Conservation (phyloP, 129 eudicot genomes). For the Sambucus nigra region DNA sequence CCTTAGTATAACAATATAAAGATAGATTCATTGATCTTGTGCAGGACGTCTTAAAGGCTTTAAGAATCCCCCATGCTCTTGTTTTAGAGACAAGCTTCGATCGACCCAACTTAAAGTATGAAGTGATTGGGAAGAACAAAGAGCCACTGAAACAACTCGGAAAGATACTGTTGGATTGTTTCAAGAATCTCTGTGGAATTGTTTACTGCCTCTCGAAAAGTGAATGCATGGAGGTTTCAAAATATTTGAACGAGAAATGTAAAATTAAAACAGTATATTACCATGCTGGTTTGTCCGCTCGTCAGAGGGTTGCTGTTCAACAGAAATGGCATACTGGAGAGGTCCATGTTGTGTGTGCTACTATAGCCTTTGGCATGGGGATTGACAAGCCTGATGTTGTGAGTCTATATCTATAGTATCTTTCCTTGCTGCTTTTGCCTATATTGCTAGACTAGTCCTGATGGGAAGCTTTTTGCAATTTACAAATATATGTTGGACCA, state of each 20-base stretch:
- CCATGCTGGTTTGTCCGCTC: slow-evolving; percentile 96
- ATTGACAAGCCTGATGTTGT: slow-evolving; percentile 99
- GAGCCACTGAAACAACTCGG: slow-evolving; percentile 88
- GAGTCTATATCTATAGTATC: slow-evolving; percentile 23
- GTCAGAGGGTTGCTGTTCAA: slow-evolving; percentile 78
- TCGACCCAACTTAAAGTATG: slow-evolving; percentile 86
- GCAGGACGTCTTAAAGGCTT: slow-evolving; percentile 74
- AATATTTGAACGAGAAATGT: slow-evolving; percentile 69
- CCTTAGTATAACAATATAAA: too few relatives aligned
- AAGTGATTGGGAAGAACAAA: slow-evolving; percentile 68
- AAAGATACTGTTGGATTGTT: slow-evolving; percentile 52
- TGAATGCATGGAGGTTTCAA: slow-evolving; percentile 88
- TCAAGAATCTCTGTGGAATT: slow-evolving; percentile 62
- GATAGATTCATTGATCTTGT: slow-evolving; percentile 10
- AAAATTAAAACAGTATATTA: slow-evolving; percentile 76
- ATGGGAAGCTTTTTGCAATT: too few relatives aligned
- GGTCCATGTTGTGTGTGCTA: slow-evolving; percentile 92
- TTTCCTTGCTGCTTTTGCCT: background rate
- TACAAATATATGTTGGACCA: too few relatives aligned
- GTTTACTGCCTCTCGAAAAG: slow-evolving; percentile 97
- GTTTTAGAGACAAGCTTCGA: slow-evolving; percentile 88
- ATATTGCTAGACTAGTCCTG: too few relatives aligned
- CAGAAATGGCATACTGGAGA: slow-evolving; percentile 91
- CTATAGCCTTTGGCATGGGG: slow-evolving; percentile 99
- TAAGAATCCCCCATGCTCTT: slow-evolving; percentile 77